Conservation (phyloP, 1,284 basidiomycete species). For the Irpex rosettiformis region DNA sequence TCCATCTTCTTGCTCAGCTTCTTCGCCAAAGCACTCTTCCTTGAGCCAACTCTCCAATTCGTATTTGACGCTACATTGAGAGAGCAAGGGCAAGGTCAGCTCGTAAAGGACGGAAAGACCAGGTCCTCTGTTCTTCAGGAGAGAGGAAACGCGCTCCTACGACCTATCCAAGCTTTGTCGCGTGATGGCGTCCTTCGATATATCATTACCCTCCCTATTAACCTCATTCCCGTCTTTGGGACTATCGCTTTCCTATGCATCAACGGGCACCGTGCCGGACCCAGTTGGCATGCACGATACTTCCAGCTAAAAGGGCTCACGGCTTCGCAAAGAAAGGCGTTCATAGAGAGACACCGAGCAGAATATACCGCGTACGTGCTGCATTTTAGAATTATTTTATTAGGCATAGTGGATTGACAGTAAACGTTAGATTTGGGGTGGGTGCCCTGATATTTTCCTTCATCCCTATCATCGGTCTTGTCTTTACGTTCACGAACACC, state of each 20-base stretch:
- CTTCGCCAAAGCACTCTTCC: constrained; percentile 43
- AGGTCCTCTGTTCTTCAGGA: constrained; percentile 19
- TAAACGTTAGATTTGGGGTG: constrained; percentile 50
- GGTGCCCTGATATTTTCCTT: constrained; percentile 57
- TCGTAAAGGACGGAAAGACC: constrained; percentile 33
- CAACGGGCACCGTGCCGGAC: constrained; percentile 45
- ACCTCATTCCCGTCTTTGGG: constrained; percentile 65
- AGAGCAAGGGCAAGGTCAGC: constrained; percentile 31
- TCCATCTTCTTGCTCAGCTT: constrained; percentile 39
- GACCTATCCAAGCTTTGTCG: constrained; percentile 33
- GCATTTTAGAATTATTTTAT: not conserved
- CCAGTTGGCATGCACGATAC: constrained; percentile 61
- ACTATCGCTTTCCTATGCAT: constrained; percentile 59
- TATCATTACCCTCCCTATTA: constrained; percentile 56
- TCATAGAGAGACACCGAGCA: constrained; percentile 45
- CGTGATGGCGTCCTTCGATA: constrained; percentile 33
- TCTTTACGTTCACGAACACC: constrained; percentile 52
- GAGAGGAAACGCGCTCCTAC: constrained; percentile 33
- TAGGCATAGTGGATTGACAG: not conserved
- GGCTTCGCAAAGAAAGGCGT: constrained; percentile 41
- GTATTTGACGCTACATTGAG: constrained; percentile 42
- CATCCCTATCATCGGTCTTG: constrained; percentile 54
- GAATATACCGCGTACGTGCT: constrained; percentile 42
- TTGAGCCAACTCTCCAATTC: constrained; percentile 42
- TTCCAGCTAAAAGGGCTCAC: constrained; percentile 66